Percentiles rank a stretch among this genome's conserved stretches.
phyloP scores from a whole-genome alignment of 208 protist species.

The Novymonas esmeraldas region DNA sequence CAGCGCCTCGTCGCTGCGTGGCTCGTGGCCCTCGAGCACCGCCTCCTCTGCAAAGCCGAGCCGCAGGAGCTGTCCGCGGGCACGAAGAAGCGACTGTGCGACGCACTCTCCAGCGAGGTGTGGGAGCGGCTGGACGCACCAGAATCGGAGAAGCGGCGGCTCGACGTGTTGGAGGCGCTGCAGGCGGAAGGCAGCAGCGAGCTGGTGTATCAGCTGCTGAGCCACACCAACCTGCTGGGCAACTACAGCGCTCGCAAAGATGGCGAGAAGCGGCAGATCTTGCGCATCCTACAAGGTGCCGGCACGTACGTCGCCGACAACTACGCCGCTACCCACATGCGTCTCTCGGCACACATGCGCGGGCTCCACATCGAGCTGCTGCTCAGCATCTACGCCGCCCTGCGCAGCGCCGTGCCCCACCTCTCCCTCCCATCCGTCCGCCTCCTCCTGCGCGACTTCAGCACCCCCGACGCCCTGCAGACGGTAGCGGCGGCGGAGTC shows the following conservation, averaged over 20 bases:
- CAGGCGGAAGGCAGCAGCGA: background rate
- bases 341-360: background rate
- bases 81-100: background rate
- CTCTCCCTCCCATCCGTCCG: background rate
- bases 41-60: slow-evolving; percentile 4
- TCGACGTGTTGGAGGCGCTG: slow-evolving; percentile 10
- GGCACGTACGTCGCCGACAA: slow-evolving; percentile 11
- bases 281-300: slow-evolving; percentile 5
- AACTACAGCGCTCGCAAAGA: slow-evolving; percentile 4
- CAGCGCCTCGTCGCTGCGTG: slow-evolving; percentile 1
- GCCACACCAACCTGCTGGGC: slow-evolving; percentile 4
- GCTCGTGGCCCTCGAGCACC: slow-evolving; percentile 9
- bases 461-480: slow-evolving; percentile 1
- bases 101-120: background rate
- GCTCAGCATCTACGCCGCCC: background rate
- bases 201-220: slow-evolving; percentile 6
- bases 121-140: background rate
- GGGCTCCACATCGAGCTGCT: background rate
- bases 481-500: background rate
- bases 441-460: slow-evolving; percentile 8
- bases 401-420: slow-evolving; percentile 1
- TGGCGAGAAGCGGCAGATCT: background rate
- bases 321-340: slow-evolving; percentile 9
- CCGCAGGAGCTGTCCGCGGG: background rate
- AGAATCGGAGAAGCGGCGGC: slow-evolving; percentile 2